Evolutionary conservation across 306 rosid genomes (phyloP), one percentile per base, ranked within the genome.

Genomic region (Dalbergia oliveri): DNA sequence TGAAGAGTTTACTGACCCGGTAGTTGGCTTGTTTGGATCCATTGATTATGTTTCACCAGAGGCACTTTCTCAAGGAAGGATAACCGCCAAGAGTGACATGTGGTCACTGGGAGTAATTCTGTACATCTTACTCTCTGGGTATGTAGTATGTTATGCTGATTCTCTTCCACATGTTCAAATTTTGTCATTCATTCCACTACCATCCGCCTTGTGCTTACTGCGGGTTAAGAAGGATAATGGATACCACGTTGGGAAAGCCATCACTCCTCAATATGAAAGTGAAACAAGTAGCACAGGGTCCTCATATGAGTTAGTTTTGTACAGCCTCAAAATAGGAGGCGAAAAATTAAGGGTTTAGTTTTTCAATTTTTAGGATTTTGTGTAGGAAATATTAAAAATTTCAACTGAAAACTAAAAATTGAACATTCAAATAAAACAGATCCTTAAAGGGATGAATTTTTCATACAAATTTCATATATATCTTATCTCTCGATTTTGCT

Each of bases 1-100:
- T 50, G 97, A 92, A 63, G 97, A 92, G 49, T 92, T 89, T 64
- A 94, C 94, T 49, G 97, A 94, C 84, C 97, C 95, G 23, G 91
- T 92, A 85, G 94, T 92, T 81, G 97, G 97, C 21, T 89, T 93
- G 91, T 94, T 94, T 88, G 99, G 97, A 71, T 94, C 99, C 79
- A 91, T 93, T 50, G 99, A 94, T 72, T 94, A 92, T 80, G 97
- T 94, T 57, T 94, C 99, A 60, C 97, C 97, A 1, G 99, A 94
- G 83, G 99, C 97, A 16, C 97, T 94, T 66, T 91, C 90, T 81
- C 99, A 88, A 61, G 97, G 91, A 6, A 87, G 72, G 33, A 79
- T 92, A 2, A 89, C 97, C 71, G 57, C 88, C 33, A 91, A 91
- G 82, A 91, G 89, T 88, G 98, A 94, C 68, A 92, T 94, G 97